Conservation (phyloP, 2,329 filamentous ascomycete species). For the Sarocladium oryzae region DNA sequence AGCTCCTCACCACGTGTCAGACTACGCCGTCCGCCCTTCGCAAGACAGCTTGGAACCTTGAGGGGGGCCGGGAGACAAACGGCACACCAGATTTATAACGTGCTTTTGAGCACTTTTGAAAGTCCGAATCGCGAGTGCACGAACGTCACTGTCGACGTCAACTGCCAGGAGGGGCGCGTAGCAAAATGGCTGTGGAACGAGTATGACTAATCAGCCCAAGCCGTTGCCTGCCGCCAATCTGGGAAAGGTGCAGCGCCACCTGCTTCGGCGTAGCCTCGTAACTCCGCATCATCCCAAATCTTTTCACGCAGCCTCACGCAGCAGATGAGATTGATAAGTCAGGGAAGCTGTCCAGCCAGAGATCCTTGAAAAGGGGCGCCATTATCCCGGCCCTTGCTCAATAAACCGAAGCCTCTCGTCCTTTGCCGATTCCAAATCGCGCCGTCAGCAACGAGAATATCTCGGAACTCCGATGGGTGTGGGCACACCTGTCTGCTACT, state of each 20-base stretch:
- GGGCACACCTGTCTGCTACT: neutral
- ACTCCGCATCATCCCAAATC: constrained; percentile 7
- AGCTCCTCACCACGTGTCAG: too few relatives aligned
- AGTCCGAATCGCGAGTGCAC: too few relatives aligned
- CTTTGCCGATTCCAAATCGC: neutral
- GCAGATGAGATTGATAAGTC: constrained; percentile 6
- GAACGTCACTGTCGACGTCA: too few relatives aligned
- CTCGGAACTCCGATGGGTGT: constrained; percentile 8
- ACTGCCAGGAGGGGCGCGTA: too few relatives aligned
- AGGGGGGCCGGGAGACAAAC: too few relatives aligned
- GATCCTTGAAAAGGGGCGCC: neutral
- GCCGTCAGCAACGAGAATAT: neutral
- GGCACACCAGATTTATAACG: too few relatives aligned
- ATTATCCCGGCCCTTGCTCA: neutral
- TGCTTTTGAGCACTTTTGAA: too few relatives aligned
- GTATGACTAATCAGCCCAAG: too few relatives aligned
- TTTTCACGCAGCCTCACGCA: neutral
- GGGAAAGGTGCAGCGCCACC: neutral
- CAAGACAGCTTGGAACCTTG: too few relatives aligned
- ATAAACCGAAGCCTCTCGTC: neutral
- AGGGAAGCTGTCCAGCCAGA: neutral
- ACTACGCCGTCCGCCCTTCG: too few relatives aligned
- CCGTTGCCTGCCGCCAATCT: too few relatives aligned
- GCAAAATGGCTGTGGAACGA: too few relatives aligned
- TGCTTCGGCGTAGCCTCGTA: constrained; percentile 7